These are phyloP conservation scores for Pichia occidentalis DNA, from an alignment of 805 yeast species.

Conservation along the genomic window DNA sequence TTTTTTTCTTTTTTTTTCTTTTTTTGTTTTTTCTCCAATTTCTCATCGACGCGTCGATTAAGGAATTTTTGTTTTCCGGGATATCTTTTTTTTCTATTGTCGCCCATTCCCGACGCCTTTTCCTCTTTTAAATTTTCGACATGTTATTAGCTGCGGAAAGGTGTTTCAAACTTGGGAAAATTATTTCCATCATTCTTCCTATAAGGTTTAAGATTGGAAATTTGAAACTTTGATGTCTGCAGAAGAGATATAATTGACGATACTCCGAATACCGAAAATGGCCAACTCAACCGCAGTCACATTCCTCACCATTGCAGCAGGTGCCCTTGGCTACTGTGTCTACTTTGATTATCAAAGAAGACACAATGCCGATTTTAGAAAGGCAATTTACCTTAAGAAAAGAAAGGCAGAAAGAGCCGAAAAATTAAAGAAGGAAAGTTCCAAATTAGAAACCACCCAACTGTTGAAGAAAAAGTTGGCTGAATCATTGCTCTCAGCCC, in stretches of 20 bases:
- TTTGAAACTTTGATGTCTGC: no score
- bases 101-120: not conserved
- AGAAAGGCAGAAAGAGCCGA: conserved; percentile 54
- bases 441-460: conserved; percentile 53
- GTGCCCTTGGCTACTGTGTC: conserved; percentile 64
- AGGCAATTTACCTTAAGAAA: conserved; percentile 55
- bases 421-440: conserved; percentile 47
- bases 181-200: no score
- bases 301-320: conserved; percentile 34
- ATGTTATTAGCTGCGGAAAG: no score
- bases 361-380: conserved; percentile 74
- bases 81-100: conserved; percentile 5
- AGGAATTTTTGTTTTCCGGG: not conserved
- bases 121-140: not conserved
- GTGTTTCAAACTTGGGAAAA: no score
- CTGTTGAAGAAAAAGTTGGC: conserved; percentile 55
- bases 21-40: conserved; percentile 42
- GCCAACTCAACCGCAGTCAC: conserved; percentile 13
- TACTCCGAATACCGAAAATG: conserved; percentile 7
- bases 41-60: conserved; percentile 6
- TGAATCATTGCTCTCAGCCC: conserved; percentile 59
- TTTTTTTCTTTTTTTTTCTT: no score
- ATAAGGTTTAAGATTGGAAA: no score
- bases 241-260: not conserved
- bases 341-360: conserved; percentile 94